These are phyloP conservation scores for Epichloe bromicola DNA, from an alignment of 2,329 filamentous ascomycete genomes.

Conservation along the genomic window DNA sequence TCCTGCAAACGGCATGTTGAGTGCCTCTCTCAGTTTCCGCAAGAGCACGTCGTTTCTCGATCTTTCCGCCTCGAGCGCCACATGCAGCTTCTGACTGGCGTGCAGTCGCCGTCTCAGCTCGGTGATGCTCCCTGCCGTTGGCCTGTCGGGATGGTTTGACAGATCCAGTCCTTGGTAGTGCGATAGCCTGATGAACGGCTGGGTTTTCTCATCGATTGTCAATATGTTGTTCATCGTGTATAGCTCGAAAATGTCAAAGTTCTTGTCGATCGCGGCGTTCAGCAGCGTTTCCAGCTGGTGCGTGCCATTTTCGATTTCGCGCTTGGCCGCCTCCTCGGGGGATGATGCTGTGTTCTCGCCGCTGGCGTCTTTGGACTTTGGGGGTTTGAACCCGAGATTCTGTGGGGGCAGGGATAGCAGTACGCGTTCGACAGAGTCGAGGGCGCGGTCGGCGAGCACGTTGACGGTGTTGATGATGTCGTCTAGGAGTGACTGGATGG, in stretches of 20 bases:
- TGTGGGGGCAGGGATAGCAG: conserved; percentile 62
- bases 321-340: conserved; percentile 30
- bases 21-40: conserved; percentile 39
- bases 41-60: conserved; percentile 62
- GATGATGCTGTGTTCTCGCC: conserved; percentile 10
- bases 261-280: conserved; percentile 69
- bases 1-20: conserved; percentile 18
- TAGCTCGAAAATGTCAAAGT: conserved; percentile 79
- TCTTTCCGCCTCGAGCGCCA: conserved; percentile 55
- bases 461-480: conserved; percentile 97
- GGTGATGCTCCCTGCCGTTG: conserved; percentile 55
- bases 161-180: conserved; percentile 68
- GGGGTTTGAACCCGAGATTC: conserved; percentile 62
- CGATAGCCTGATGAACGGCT: conserved; percentile 65
- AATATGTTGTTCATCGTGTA: conserved; percentile 81
- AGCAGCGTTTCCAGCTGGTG: conserved; percentile 75
- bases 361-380: conserved; percentile 9
- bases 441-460: conserved; percentile 78
- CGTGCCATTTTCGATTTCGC: conserved; percentile 77
- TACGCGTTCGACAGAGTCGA: conserved; percentile 76
- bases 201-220: conserved; percentile 53
- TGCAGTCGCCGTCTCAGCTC: conserved; percentile 60
- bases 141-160: conserved; percentile 18
- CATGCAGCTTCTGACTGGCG: conserved; percentile 66
- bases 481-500: conserved; percentile 70